Evolutionary conservation across 148 eudicot genomes (phyloP), one percentile per base, ranked within the genome.

Genomic region (Oxyria digyna): DNA sequence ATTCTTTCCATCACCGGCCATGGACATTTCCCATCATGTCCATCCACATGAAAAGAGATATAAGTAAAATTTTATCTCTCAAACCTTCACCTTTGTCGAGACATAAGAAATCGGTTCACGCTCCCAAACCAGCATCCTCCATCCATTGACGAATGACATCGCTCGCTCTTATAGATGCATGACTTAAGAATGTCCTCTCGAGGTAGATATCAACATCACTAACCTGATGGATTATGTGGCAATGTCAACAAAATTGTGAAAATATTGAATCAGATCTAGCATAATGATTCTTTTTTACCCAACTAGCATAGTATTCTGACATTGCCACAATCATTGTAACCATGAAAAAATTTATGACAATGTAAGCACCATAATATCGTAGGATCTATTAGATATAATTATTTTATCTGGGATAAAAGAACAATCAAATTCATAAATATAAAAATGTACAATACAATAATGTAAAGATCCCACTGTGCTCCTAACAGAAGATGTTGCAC

Each of bases 21-120:
- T 94, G 98, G 31, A 94, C 83, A 76, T 94, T 94, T 20, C 98
- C 98, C 86, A 94, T 88, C 71, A 73, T 78, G 80, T 94, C 98
- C 80, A 90, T 83, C 98, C 98, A 94, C 81, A 97, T 94, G 74
- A 71, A 83, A 43, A 52, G 29, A 72, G 49, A 75, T 27, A 63
- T 52, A 42, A 49, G 73, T 4, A 7, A 20, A 54, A 12, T 54
- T 13, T 35, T 49, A 12, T 8, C 12, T 0, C 37, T 27, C 6
- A 8, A 31, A 31, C 29, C n/a, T 35, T 31, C 21, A 37, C 14
- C 35, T n/a, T 46, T 8, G n/a, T 18, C 65, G 29, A 42, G n/a
- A 70, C 6, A 64, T 13, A 73, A 46, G 68, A 59, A 45, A 69
- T 63, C 7, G 69, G 42, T 91, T 79, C 77, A 94, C 98, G 97